Evolutionary conservation across 1,139 yeast species (phyloP).

Genomic region (Meyerozyma elateridarum): DNA sequence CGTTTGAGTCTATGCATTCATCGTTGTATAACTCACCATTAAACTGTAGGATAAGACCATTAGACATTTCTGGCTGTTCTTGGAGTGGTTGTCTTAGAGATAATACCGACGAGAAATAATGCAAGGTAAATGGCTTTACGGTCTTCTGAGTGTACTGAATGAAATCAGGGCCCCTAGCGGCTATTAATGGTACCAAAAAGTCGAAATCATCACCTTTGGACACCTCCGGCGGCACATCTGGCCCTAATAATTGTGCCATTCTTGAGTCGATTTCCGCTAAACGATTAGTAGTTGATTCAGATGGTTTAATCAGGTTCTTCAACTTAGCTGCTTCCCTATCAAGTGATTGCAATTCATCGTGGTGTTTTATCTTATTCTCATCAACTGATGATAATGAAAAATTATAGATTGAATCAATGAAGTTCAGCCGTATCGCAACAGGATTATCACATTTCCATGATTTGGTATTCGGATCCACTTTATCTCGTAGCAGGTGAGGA

Average conservation of each 20-base stretch:
- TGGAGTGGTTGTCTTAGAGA: slow-evolving; percentile 77
- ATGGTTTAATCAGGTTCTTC: slow-evolving; percentile 5
- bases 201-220: slow-evolving; percentile 15
- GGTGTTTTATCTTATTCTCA: slow-evolving; percentile 6
- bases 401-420: background rate
- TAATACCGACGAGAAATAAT: slow-evolving; percentile 62
- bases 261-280: too few species aligned
- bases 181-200: slow-evolving; percentile 37
- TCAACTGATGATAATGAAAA: slow-evolving; percentile 2
- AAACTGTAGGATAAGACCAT: slow-evolving; percentile 50
- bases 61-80: slow-evolving; percentile 51
- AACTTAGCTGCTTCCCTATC: slow-evolving; percentile 5
- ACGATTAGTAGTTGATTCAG: too few species aligned
- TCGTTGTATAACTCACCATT: slow-evolving; percentile 83
- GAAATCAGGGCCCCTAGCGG: slow-evolving; percentile 55
- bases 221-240: too few species aligned
- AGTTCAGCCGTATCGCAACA: background rate
- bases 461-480: background rate
- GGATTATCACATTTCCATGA: background rate
- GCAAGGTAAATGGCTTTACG: slow-evolving; percentile 16
- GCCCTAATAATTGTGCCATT: too few species aligned
- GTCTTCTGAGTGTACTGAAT: slow-evolving; percentile 15
- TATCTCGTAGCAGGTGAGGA: background rate
- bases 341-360: slow-evolving; percentile 7
- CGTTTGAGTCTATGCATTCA: slow-evolving; percentile 38